A percentile compares a stretch with the other conserved stretches of the same genome.
Evolutionary conservation across 176 grass and related monocot species (phyloP).

Genomic region (Neostapfia colusana): DNA sequence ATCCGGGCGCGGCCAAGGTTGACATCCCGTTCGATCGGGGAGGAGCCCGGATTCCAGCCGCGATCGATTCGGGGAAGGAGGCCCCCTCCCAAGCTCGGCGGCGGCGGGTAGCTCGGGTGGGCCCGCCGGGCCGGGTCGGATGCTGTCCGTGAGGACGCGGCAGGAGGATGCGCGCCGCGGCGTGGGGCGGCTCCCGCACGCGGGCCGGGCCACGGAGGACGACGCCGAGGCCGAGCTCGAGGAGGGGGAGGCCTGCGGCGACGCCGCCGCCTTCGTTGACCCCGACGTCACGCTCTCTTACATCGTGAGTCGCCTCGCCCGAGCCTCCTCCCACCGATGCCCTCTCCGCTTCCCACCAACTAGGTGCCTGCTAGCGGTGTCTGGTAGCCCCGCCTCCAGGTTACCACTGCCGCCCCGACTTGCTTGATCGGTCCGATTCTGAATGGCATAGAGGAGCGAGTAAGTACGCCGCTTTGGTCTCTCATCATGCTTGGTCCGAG

Average conservation of each 20-base stretch:
- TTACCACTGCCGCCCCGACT: neutral
- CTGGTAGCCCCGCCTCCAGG: neutral
- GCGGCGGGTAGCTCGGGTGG: slow-evolving; percentile 23
- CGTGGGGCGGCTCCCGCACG: neutral
- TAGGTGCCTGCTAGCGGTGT: neutral
- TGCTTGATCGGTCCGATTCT: neutral
- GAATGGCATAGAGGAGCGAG: neutral
- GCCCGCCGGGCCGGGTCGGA: slow-evolving; percentile 26
- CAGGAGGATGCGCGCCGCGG: slow-evolving; percentile 41
- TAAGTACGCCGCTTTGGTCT: neutral
- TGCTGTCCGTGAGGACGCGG: slow-evolving; percentile 59
- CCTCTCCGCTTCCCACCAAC: neutral
- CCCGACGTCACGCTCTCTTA: slow-evolving; percentile 85
- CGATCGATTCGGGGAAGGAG: neutral
- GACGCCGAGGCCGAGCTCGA: slow-evolving; percentile 70
- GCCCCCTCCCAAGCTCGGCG: neutral
- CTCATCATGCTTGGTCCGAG: neutral
- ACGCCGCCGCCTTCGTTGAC: slow-evolving; percentile 58
- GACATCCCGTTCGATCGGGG: slow-evolving; percentile 44
- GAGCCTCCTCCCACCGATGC: neutral
- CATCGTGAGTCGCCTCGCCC: slow-evolving; percentile 64
- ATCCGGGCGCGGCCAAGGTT: slow-evolving; percentile 7
- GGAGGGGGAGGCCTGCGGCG: slow-evolving; percentile 77
- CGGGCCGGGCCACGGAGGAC: slow-evolving; percentile 36
- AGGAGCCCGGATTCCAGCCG: slow-evolving; percentile 13